phyloP scores from a whole-genome alignment of 2,329 filamentous ascomycete genomes.

The Venturia nashicola region DNA sequence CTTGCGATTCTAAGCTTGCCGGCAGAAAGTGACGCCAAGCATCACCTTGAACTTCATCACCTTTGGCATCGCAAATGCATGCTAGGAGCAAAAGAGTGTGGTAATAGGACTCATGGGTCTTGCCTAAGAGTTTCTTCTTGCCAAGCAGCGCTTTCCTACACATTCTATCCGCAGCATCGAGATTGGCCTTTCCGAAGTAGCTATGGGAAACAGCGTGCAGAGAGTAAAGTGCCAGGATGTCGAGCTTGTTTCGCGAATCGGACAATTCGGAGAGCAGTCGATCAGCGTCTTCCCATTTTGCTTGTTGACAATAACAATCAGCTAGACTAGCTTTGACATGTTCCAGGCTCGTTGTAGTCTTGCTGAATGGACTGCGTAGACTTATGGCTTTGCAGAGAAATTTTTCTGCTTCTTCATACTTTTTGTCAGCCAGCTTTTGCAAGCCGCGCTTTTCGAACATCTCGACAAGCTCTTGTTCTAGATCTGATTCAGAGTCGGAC shows the following conservation, averaged over 20 bases:
- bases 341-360: not conserved
- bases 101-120: not conserved
- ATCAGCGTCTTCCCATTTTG: not conserved
- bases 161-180: not conserved
- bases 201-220: not conserved
- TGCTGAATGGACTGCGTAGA: not conserved
- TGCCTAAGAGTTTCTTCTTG: constrained; percentile 3
- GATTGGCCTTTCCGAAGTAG: not conserved
- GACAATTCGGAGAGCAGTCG: not conserved
- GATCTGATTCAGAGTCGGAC: not conserved
- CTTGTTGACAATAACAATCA: not conserved
- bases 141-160: not conserved
- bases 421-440: not conserved
- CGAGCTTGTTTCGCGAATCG: not conserved
- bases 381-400: not conserved
- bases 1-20: not conserved
- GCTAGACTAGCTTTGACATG: not conserved
- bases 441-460: not conserved
- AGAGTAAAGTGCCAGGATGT: not conserved
- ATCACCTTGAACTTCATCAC: not conserved
- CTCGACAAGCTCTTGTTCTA: not conserved
- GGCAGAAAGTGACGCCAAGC: not conserved
- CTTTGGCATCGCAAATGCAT: not conserved
- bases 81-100: not conserved
- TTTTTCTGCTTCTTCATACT: not conserved